Conservation (phyloP, 2,329 filamentous ascomycete genomes). For the Pestalotiopsis fici region DNA sequence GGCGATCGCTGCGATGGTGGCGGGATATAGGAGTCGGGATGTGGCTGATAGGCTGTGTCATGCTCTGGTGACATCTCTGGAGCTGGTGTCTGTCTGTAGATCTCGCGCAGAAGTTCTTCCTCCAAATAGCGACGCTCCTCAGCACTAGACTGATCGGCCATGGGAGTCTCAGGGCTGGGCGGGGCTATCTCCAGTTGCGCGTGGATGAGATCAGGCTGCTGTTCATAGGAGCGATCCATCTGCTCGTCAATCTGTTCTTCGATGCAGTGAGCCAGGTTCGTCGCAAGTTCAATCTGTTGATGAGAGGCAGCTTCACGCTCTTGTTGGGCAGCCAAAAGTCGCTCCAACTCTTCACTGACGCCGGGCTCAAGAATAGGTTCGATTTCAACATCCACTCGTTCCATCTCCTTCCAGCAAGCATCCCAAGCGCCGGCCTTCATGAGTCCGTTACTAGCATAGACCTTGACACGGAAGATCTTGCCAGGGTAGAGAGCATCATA, state of each 20-base stretch:
- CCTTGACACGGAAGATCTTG: conserved; percentile 75
- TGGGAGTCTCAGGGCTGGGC: conserved; percentile 13
- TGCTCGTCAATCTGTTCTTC: conserved; percentile 38
- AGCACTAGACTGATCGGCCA: conserved; percentile 9
- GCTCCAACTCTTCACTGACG: conserved; percentile 61
- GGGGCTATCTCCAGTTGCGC: conserved; percentile 29
- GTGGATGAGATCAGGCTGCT: conserved; percentile 25
- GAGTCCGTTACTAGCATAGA: conserved; percentile 92
- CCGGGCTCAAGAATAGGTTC: conserved; percentile 68
- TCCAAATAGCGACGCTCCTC: conserved; percentile 12
- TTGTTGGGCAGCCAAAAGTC: conserved; percentile 49
- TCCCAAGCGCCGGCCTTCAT: conserved; percentile 92
- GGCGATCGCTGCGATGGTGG: conserved; percentile 25
- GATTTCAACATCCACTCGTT: conserved; percentile 94
- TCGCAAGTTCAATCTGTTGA: conserved; percentile 32
- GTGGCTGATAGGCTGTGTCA: conserved; percentile 15
- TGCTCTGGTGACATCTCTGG: conserved; percentile 5
- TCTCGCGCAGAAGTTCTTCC: conserved; percentile 13
- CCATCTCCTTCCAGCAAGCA: conserved; percentile 97
- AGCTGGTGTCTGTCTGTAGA: conserved; percentile 7
- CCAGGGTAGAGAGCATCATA: conserved; percentile 53
- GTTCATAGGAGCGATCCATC: conserved; percentile 18
- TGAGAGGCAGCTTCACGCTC: conserved; percentile 30
- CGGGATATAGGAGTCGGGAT: conserved; percentile 23
- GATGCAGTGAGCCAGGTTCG: conserved; percentile 30